Evolutionary conservation across 495 filamentous ascomycete species (phyloP).

Genomic region (Aspergillus hancockii): DNA sequence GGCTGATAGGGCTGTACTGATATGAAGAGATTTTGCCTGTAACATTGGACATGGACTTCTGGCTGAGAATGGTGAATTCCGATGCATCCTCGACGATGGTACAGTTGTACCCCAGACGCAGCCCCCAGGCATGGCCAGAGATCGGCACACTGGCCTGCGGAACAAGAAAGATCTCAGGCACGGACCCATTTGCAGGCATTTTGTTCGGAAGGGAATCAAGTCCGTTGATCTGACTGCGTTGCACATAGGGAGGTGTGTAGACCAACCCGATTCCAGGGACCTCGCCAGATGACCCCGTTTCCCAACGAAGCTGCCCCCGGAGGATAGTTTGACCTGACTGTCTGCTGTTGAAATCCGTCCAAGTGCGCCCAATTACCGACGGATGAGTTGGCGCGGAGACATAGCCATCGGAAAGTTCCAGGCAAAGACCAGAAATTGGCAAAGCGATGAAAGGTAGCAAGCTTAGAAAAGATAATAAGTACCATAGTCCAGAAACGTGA

Average conservation of each 20-base stretch:
- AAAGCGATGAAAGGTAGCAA: not conserved
- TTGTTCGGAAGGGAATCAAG: not conserved
- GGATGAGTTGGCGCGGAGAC: not conserved
- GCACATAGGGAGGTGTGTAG: not conserved
- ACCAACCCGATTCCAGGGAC: not conserved
- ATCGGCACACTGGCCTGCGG: not conserved
- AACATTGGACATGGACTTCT: not conserved
- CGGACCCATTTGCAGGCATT: not conserved
- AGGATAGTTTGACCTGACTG: not conserved
- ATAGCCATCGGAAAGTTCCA: not conserved
- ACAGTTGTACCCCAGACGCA: not conserved
- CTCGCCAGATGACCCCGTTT: not conserved
- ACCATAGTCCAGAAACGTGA: not conserved
- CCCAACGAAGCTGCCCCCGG: not conserved
- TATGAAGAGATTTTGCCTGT: not conserved
- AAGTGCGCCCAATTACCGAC: not conserved
- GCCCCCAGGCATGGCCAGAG: not conserved
- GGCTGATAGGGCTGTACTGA: not conserved
- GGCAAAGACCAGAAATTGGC: not conserved
- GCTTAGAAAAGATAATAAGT: not conserved
- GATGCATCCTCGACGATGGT: not conserved
- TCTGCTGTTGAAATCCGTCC: not conserved
- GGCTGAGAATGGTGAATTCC: slow-evolving; percentile 1
- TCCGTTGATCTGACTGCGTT: not conserved
- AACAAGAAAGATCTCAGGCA: not conserved